Percentiles rank a stretch among this genome's conserved stretches.
phyloP scores from a whole-genome alignment of 1,284 basidiomycete species.

The Athelia psychrophila region DNA sequence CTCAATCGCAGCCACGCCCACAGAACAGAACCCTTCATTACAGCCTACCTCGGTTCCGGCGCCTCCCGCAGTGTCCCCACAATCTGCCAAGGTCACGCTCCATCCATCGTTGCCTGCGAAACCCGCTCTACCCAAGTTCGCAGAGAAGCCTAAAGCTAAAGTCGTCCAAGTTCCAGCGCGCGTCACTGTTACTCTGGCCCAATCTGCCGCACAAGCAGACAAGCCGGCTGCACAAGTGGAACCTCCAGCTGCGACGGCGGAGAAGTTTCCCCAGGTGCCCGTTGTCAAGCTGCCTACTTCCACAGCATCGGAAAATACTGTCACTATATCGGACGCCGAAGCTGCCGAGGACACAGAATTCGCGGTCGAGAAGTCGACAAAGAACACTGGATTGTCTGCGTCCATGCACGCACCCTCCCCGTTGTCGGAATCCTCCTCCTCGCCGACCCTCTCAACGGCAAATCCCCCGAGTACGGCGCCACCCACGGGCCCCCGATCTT shows the following conservation, averaged over 20 bases:
- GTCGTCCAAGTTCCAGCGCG: conserved; percentile 21
- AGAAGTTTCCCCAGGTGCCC: background rate
- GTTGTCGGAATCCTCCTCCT: conserved; percentile 26
- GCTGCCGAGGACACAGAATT: conserved; percentile 8
- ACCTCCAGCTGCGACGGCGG: background rate
- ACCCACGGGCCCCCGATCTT: conserved; percentile 19
- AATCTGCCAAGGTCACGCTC: conserved; percentile 12
- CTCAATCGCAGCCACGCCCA: conserved; percentile 9
- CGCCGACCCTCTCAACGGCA: conserved; percentile 27
- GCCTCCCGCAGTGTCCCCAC: background rate
- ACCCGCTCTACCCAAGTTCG: conserved; percentile 27
- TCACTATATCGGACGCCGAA: conserved; percentile 7
- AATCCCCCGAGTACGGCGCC: conserved; percentile 2
- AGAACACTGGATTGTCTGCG: conserved; percentile 27
- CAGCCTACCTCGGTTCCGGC: background rate
- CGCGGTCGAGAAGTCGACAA: conserved; percentile 10
- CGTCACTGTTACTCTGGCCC: conserved; percentile 29
- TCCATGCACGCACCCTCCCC: conserved; percentile 50
- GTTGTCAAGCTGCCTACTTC: conserved; percentile 18
- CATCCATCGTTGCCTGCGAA: conserved; percentile 51
- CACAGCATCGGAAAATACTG: conserved; percentile 13
- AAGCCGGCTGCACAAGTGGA: background rate
- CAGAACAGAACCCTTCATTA: background rate
- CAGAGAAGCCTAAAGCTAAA: conserved; percentile 15
- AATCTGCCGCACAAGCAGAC: conserved; percentile 4